Percentiles rank a stretch among this genome's conserved stretches.
These are phyloP conservation scores for Amoebophrya sp. DNA, from an alignment of 169 alveolate genomes.

Conservation along the genomic window DNA sequence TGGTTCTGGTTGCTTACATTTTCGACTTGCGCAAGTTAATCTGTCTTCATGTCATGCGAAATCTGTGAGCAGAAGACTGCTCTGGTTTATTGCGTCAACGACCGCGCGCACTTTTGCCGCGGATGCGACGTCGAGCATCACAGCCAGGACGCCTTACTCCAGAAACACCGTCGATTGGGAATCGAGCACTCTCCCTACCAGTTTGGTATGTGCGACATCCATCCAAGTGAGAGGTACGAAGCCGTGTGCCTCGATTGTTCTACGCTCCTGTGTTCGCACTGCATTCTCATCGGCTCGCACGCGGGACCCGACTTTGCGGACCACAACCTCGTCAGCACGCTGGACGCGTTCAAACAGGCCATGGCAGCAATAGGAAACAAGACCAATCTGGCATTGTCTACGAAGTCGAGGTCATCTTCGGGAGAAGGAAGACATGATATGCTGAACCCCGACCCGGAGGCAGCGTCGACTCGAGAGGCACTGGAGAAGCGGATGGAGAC, in stretches of 20 bases:
- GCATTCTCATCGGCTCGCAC: slow-evolving; percentile 50
- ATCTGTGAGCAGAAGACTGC: slow-evolving; percentile 46
- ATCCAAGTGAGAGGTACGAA: slow-evolving; percentile 49
- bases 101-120: slow-evolving; percentile 51
- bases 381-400: neutral
- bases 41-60: no score
- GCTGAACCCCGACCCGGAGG: neutral
- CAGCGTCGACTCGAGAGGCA: neutral
- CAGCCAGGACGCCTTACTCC: slow-evolving; percentile 40
- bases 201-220: slow-evolving; percentile 52
- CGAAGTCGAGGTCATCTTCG: no score
- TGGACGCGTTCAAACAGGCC: neutral
- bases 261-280: slow-evolving; percentile 49
- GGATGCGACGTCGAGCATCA: slow-evolving; percentile 52
- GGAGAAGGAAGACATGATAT: no score
- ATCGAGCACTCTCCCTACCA: slow-evolving; percentile 53
- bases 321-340: neutral
- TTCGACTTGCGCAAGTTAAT: no score
- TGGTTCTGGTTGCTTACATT: no score
- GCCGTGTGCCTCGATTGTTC: slow-evolving; percentile 50
- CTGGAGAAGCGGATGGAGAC: neutral
- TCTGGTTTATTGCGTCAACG: slow-evolving; percentile 47
- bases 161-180: slow-evolving; percentile 50
- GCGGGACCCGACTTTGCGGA: neutral
- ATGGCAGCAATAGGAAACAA: neutral